phyloP scores from a whole-genome alignment of 2,329 filamentous ascomycete species.

The Chaetomium globosum region DNA sequence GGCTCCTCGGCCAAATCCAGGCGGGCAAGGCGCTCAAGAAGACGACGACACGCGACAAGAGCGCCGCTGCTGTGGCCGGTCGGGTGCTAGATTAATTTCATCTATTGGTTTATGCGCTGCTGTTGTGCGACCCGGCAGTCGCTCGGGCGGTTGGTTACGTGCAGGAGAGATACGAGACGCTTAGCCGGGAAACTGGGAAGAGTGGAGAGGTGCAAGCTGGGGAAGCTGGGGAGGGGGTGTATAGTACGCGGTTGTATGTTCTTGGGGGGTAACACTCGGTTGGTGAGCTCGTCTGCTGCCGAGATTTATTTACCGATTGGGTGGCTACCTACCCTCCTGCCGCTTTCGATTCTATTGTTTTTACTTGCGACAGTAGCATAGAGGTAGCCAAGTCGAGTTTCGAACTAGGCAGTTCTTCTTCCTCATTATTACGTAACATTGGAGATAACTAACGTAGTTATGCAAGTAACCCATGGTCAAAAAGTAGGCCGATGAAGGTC shows the following conservation, averaged over 20 bases:
- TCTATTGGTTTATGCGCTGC: slow-evolving; percentile 33
- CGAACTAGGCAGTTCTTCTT: background rate
- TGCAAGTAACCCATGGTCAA: too few species aligned
- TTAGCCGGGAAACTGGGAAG: slow-evolving; percentile 8
- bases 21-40: slow-evolving; percentile 79
- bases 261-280: slow-evolving; percentile 9
- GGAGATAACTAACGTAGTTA: too few species aligned
- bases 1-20: slow-evolving; percentile 81
- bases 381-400: background rate
- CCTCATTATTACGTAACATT: background rate
- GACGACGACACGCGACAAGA: slow-evolving; percentile 86
- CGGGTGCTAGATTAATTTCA: slow-evolving; percentile 65
- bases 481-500: too few species aligned
- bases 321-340: background rate
- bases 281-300: background rate
- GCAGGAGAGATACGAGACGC: slow-evolving; percentile 1
- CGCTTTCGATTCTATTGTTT: background rate
- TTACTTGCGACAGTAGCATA: slow-evolving; percentile 1
- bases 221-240: background rate
- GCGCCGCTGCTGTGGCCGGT: slow-evolving; percentile 71
- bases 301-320: background rate
- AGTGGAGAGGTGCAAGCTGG: background rate
- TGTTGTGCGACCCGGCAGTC: slow-evolving; percentile 5
- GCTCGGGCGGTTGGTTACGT: background rate
- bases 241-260: background rate